phyloP scores from a whole-genome alignment of 1,284 basidiomycete genomes.

The Moesziomyces parantarcticus region DNA sequence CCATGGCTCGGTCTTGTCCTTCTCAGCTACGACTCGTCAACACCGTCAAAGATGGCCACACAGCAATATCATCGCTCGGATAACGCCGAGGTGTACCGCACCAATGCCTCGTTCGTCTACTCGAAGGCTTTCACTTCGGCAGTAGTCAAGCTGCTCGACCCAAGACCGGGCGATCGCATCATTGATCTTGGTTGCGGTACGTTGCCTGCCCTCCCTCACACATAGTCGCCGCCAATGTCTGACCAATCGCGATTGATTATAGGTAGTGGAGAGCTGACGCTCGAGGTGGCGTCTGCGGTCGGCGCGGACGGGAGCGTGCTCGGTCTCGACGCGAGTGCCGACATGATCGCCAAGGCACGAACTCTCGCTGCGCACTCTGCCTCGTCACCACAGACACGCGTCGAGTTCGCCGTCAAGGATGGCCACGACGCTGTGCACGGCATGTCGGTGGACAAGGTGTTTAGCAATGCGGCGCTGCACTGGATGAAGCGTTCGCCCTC shows the following conservation, averaged over 20 bases:
- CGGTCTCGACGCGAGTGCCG: conserved; percentile 28
- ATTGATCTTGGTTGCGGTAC: conserved; percentile 50
- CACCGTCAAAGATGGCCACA: conserved; percentile 1
- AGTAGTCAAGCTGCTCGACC: conserved; percentile 40
- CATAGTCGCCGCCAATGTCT: too few relatives aligned
- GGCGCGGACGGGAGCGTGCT: conserved; percentile 19
- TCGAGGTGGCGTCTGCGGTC: conserved; percentile 16
- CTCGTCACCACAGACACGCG: not conserved
- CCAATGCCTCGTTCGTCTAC: conserved; percentile 53
- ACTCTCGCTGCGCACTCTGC: not conserved
- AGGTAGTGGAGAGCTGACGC: conserved; percentile 45
- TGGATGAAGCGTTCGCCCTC: conserved; percentile 37
- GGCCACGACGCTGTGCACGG: conserved; percentile 8
- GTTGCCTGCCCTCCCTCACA: not conserved
- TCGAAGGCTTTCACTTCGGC: conserved; percentile 39
- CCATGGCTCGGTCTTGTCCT: too few relatives aligned
- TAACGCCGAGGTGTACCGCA: conserved; percentile 37
- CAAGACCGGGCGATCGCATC: conserved; percentile 37
- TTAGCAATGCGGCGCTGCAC: conserved; percentile 48
- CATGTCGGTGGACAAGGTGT: conserved; percentile 33
- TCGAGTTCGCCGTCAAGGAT: conserved; percentile 21
- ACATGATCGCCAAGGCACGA: conserved; percentile 40
- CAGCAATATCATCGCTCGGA: conserved; percentile 31
- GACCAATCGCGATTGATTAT: not conserved
- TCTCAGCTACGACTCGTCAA: too few relatives aligned